Conservation (phyloP, 2,329 filamentous ascomycete species). For the Penicillium sp. region DNA sequence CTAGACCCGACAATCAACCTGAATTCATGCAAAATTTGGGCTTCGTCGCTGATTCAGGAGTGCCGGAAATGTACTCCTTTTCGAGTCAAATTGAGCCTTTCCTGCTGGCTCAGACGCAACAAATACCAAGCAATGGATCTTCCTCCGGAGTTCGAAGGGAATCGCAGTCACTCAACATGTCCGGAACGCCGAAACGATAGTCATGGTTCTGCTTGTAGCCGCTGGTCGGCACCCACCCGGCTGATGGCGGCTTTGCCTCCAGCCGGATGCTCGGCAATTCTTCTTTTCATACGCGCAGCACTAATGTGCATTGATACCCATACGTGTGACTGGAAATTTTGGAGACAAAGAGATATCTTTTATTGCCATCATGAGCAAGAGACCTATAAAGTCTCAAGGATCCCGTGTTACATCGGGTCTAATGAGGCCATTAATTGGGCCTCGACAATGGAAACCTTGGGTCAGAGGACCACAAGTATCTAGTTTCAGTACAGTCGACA, state of each 20-base stretch:
- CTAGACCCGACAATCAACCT: slow-evolving; percentile 35
- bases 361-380: not conserved
- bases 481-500: not conserved
- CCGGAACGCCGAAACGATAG: slow-evolving; percentile 19
- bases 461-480: not conserved
- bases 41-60: slow-evolving; percentile 37
- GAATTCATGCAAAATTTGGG: slow-evolving; percentile 43
- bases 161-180: slow-evolving; percentile 19
- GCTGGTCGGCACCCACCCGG: slow-evolving; percentile 14
- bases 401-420: not conserved
- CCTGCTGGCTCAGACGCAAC: slow-evolving; percentile 32
- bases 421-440: not conserved
- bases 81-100: slow-evolving; percentile 37
- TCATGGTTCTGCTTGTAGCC: not conserved
- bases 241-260: not conserved
- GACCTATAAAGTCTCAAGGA: not conserved
- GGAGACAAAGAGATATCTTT: not conserved
- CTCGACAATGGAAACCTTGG: not conserved
- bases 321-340: not conserved
- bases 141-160: slow-evolving; percentile 21
- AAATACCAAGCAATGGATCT: slow-evolving; percentile 20
- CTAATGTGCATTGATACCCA: not conserved
- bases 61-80: slow-evolving; percentile 39
- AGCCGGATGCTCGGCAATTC: not conserved
- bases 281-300: not conserved